Evolutionary conservation across 768 basidiomycete species (phyloP).

Genomic region (Chlorophyllum brunneum): DNA sequence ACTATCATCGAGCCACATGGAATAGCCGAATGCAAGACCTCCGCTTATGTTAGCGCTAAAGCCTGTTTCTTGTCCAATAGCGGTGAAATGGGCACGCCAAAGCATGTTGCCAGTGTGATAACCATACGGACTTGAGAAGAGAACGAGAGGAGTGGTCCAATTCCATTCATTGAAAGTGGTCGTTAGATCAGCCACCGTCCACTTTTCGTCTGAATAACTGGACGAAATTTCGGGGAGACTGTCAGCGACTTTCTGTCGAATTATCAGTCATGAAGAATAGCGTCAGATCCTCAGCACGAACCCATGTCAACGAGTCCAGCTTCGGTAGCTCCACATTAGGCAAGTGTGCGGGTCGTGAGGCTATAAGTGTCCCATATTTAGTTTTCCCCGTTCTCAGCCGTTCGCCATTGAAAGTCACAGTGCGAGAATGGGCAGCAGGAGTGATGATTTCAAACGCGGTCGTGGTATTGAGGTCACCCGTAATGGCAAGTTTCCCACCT

Average conservation of each 20-base stretch:
- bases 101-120: conserved; percentile 50
- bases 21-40: conserved; percentile 45
- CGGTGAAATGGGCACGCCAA: conserved; percentile 48
- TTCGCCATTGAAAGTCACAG: conserved; percentile 41
- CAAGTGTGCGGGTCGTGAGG: conserved; percentile 25
- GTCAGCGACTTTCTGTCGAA: conserved; percentile 34
- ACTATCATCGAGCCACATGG: conserved; percentile 43
- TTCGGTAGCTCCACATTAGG: conserved; percentile 32
- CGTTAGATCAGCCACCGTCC: conserved; percentile 39
- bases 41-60: conserved; percentile 38
- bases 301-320: conserved; percentile 33
- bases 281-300: too few relatives aligned
- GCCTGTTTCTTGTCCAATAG: conserved; percentile 41
- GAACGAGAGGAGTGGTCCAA: conserved; percentile 35
- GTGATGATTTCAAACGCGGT: conserved; percentile 44
- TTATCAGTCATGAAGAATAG: background rate
- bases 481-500: conserved; percentile 35
- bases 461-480: conserved; percentile 41
- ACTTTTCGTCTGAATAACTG: conserved; percentile 36
- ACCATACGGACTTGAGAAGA: conserved; percentile 47
- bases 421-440: conserved; percentile 32
- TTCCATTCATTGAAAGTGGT: conserved; percentile 38
- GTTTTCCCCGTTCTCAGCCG: conserved; percentile 30
- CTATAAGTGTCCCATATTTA: conserved; percentile 37
- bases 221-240: conserved; percentile 39